Evolutionary conservation across 139 green algal species (phyloP).

Genomic region (Chlorella sp.): DNA sequence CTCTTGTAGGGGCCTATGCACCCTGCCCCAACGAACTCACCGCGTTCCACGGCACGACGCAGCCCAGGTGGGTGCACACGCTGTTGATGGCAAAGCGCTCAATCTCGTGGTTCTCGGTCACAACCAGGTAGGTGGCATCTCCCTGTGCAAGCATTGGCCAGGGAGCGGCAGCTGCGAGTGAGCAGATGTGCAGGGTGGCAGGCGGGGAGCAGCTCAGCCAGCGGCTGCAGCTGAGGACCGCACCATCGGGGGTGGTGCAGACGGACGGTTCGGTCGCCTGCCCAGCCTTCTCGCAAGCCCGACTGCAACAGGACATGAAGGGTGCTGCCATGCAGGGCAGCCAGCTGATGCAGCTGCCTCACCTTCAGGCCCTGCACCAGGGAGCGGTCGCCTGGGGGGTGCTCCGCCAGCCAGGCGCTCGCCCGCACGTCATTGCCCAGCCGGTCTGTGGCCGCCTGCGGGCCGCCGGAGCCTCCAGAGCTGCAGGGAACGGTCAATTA

Average conservation of each 20-base stretch:
- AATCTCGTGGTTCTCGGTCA: conserved; percentile 76
- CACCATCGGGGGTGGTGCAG: too few relatives aligned
- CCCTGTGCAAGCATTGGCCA: conserved; percentile 55
- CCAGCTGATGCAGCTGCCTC: not conserved
- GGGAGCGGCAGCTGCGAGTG: not conserved
- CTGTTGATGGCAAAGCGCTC: conserved; percentile 96
- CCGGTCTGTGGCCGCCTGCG: conserved; percentile 90
- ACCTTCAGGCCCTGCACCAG: conserved; percentile 97
- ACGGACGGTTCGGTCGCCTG: too few relatives aligned
- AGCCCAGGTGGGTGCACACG: conserved; percentile 99
- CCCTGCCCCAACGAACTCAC: conserved; percentile 49
- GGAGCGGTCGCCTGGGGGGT: conserved; percentile 83
- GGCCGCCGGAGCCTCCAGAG: conserved; percentile 72
- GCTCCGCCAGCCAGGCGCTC: conserved; percentile 84
- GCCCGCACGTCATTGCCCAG: conserved; percentile 87
- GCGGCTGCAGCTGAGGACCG: too few relatives aligned
- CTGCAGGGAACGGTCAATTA: conserved; percentile 44
- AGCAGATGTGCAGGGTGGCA: too few relatives aligned
- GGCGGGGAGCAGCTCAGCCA: too few relatives aligned
- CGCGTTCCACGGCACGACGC: conserved; percentile 97
- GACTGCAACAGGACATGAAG: too few relatives aligned
- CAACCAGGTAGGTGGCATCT: conserved; percentile 98
- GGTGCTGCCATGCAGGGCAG: too few relatives aligned
- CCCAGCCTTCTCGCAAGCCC: too few relatives aligned
- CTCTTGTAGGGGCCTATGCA: not conserved